A percentile compares a stretch with the other conserved stretches of the same genome.
Conservation (phyloP, 257 asterid genomes). For the Petrea volubilis region DNA sequence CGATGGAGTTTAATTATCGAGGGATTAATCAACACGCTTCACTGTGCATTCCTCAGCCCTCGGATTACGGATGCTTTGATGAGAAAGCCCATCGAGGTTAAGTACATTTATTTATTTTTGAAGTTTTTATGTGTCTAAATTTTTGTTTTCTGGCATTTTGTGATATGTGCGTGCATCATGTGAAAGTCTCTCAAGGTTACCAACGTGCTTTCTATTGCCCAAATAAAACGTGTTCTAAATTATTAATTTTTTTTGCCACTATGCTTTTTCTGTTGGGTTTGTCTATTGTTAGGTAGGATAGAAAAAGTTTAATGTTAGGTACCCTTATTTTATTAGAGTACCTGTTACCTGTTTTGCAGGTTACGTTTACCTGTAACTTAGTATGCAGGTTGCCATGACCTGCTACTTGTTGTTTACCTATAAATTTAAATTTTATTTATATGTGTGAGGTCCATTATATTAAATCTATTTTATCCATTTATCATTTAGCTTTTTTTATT, state of each 20-base stretch:
- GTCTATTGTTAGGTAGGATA: too few species aligned
- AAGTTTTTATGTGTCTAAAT: neutral
- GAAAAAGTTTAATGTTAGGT: too few species aligned
- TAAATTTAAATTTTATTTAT: too few species aligned
- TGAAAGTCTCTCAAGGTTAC: neutral
- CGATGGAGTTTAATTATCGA: conserved; percentile 31
- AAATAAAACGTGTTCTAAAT: too few species aligned
- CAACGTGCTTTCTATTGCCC: neutral
- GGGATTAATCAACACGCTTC: conserved; percentile 23
- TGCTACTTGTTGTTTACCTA: too few species aligned
- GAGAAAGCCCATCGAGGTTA: conserved; percentile 31
- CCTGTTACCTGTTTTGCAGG: neutral
- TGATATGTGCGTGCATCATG: neutral
- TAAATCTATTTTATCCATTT: too few species aligned
- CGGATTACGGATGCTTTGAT: neutral
- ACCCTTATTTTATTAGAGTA: neutral
- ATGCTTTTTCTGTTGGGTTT: too few species aligned
- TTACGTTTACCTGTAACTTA: too few species aligned
- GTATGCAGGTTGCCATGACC: too few species aligned
- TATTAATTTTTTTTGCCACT: too few species aligned
- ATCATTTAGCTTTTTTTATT: too few species aligned
- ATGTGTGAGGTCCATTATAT: too few species aligned
- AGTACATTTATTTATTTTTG: neutral
- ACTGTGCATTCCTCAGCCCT: neutral
- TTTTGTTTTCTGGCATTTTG: neutral